Conservation (phyloP, 257 asterid species). For the Solanum gracilifrons region DNA sequence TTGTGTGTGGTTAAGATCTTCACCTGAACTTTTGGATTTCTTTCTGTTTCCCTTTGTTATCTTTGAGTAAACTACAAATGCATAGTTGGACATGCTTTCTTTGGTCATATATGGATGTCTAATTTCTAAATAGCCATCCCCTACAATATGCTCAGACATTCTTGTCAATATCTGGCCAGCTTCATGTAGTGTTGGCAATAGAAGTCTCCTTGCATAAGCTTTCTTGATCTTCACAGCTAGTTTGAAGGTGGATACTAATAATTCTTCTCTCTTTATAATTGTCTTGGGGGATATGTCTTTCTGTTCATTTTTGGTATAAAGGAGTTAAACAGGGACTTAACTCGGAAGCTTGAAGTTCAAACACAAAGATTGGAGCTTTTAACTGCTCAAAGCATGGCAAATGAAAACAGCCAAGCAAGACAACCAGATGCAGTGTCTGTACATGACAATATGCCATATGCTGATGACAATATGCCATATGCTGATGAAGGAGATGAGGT, state of each 20-base stretch:
- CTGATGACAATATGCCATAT: slow-evolving; percentile 38
- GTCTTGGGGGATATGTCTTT: neutral
- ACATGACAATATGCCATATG: slow-evolving; percentile 28
- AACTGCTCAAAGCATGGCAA: slow-evolving; percentile 77
- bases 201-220: neutral
- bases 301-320: slow-evolving; percentile 21
- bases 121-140: neutral
- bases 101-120: neutral
- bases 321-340: slow-evolving; percentile 78
- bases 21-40: neutral
- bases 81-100: neutral
- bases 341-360: slow-evolving; percentile 84
- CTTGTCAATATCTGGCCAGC: neutral
- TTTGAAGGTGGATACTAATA: neutral
- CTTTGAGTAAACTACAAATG: neutral
- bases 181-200: neutral
- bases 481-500: slow-evolving; percentile 99
- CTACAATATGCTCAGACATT: neutral
- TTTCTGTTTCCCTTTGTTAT: neutral
- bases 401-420: slow-evolving; percentile 40
- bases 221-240: neutral
- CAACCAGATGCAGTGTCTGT: slow-evolving; percentile 29
- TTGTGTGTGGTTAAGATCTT: neutral
- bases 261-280: neutral
- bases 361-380: slow-evolving; percentile 92